phyloP scores from a whole-genome alignment of 2,329 filamentous ascomycete genomes.

The Trichoderma citrinoviride region DNA sequence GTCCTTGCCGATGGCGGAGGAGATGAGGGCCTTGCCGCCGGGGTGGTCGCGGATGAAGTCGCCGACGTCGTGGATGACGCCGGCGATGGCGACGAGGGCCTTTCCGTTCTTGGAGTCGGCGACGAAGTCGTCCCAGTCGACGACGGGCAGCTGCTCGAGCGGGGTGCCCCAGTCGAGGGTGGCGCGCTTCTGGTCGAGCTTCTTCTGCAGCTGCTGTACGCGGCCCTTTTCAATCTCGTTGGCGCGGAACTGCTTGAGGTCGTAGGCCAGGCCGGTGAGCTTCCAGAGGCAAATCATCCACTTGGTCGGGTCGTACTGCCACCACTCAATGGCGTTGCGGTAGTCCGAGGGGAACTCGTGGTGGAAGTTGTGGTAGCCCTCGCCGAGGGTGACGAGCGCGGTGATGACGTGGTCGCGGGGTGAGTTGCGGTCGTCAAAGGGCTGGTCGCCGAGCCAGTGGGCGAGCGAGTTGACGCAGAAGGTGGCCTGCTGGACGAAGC shows the following conservation, averaged over 20 bases:
- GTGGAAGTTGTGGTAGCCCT: conserved; percentile 95
- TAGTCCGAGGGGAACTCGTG: conserved; percentile 93
- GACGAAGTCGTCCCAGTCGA: conserved; percentile 84
- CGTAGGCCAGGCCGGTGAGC: conserved; percentile 77
- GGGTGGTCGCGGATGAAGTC: conserved; percentile 87
- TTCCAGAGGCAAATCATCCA: conserved; percentile 86
- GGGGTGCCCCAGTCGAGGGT: conserved; percentile 83
- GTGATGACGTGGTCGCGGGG: conserved; percentile 86
- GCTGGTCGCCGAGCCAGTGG: conserved; percentile 89
- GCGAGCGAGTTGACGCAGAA: conserved; percentile 92
- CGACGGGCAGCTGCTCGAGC: conserved; percentile 78
- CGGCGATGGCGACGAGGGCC: conserved; percentile 72
- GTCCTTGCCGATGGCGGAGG: conserved; percentile 78
- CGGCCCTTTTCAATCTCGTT: conserved; percentile 94
- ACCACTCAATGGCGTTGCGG: conserved; percentile 88
- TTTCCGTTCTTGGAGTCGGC: conserved; percentile 73
- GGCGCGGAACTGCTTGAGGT: conserved; percentile 85
- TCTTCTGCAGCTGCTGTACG: conserved; percentile 87
- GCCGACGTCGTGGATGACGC: conserved; percentile 81
- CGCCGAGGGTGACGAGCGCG: conserved; percentile 78
- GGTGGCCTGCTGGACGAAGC: conserved; percentile 87
- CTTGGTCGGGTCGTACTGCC: conserved; percentile 89
- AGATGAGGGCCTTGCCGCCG: conserved; percentile 86
- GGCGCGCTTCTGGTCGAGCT: conserved; percentile 82
- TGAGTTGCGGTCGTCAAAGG: conserved; percentile 89